A percentile compares a stretch with the other conserved stretches of the same genome.
These are phyloP conservation scores for Cenchrus fungigraminus DNA, from an alignment of 176 grass and related monocot genomes.

Conservation along the genomic window DNA sequence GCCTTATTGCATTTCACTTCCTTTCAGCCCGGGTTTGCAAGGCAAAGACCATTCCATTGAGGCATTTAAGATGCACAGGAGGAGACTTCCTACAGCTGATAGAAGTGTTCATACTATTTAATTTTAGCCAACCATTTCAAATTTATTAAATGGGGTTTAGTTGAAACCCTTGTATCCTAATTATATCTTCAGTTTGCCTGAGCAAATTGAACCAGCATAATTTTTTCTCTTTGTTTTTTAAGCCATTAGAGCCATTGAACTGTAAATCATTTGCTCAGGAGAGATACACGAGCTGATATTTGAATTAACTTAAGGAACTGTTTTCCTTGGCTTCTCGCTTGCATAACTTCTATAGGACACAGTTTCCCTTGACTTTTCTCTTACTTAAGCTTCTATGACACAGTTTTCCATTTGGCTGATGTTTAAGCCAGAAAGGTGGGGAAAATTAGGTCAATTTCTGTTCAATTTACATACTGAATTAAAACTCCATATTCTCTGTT, in stretches of 20 bases:
- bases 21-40: conserved; percentile 85
- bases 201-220: conserved; percentile 28
- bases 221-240: conserved; percentile 30
- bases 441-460: too few species aligned
- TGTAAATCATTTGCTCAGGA: conserved; percentile 33
- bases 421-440: background rate
- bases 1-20: conserved; percentile 55
- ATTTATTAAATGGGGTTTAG: background rate
- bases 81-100: conserved; percentile 1
- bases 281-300: conserved; percentile 17
- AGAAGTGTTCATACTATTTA: conserved; percentile 38
- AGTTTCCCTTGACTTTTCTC: background rate
- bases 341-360: background rate
- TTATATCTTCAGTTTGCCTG: conserved; percentile 35
- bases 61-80: conserved; percentile 37
- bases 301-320: conserved; percentile 1
- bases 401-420: background rate
- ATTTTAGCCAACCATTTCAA: background rate
- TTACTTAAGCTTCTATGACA: background rate
- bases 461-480: too few species aligned
- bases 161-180: conserved; percentile 27
- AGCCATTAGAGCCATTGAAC: conserved; percentile 28
- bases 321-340: background rate
- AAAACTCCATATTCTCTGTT: too few species aligned
- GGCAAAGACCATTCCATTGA: conserved; percentile 50